A percentile compares a stretch with the other conserved stretches of the same genome.
These are phyloP conservation scores for Chaetomium strumarium DNA, from an alignment of 2,329 filamentous ascomycete genomes.

Conservation along the genomic window DNA sequence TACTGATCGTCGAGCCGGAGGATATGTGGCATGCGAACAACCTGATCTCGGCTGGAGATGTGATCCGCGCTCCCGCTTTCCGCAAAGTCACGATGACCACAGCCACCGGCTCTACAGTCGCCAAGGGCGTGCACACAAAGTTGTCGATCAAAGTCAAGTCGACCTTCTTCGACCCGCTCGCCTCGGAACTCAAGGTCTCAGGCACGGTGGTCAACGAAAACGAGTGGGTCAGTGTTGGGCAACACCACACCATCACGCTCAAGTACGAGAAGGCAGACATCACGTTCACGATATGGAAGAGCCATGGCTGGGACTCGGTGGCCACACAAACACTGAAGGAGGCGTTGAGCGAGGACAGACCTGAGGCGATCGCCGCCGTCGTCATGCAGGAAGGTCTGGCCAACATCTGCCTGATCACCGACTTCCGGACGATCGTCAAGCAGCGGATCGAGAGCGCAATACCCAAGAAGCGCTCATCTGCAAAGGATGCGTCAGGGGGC, in stretches of 20 bases:
- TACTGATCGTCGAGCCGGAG: constrained; percentile 39
- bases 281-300: constrained; percentile 77
- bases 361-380: constrained; percentile 79
- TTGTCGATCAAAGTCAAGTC: constrained; percentile 52
- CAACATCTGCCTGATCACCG: constrained; percentile 77
- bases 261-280: constrained; percentile 67
- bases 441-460: constrained; percentile 62
- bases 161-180: constrained; percentile 52
- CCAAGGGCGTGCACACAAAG: constrained; percentile 51
- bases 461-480: constrained; percentile 60
- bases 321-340: constrained; percentile 72
- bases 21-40: constrained; percentile 57
- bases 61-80: constrained; percentile 49
- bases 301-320: constrained; percentile 83
- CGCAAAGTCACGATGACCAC: constrained; percentile 48
- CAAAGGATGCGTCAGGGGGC: constrained; percentile 62
- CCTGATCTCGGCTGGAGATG: constrained; percentile 48
- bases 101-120: constrained; percentile 40
- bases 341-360: constrained; percentile 69
- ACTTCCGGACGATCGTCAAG: constrained; percentile 71
- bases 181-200: constrained; percentile 51
- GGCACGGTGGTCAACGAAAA: constrained; percentile 50
- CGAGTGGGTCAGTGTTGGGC: constrained; percentile 45
- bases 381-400: constrained; percentile 88
- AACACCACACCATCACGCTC: constrained; percentile 64